Conservation (phyloP, 2,329 filamentous ascomycete species). For the Fusarium sp. region DNA sequence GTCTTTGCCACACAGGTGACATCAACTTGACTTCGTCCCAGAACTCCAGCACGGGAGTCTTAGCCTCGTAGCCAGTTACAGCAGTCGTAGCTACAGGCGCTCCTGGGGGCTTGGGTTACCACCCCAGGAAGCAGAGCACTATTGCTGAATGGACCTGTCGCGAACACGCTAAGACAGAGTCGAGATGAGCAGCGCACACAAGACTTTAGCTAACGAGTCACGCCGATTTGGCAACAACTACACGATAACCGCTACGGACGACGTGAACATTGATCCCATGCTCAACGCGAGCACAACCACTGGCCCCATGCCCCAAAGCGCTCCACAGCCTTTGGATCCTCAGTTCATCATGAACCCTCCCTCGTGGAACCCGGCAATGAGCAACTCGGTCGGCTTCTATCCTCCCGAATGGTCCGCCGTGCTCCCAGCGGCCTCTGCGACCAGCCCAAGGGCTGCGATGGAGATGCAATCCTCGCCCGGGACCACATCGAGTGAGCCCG, state of each 20-base stretch:
- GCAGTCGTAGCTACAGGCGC: not conserved
- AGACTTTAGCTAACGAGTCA: not conserved
- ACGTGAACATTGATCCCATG: constrained; percentile 40
- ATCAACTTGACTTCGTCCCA: not conserved
- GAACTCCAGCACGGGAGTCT: not conserved
- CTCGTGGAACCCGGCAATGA: constrained; percentile 26
- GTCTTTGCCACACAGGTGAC: not conserved
- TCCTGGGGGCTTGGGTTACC: not conserved
- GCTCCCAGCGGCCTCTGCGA: constrained; percentile 3
- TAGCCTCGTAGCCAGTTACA: not conserved
- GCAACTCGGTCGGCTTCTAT: constrained; percentile 2
- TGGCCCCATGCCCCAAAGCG: not conserved
- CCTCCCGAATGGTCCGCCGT: not conserved
- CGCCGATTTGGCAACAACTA: not conserved
- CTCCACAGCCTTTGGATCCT: constrained; percentile 5
- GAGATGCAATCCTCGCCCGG: constrained; percentile 28
- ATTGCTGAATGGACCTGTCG: not conserved
- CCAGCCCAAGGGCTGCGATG: constrained; percentile 18
- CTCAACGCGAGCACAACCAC: constrained; percentile 16
- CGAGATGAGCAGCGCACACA: constrained; percentile 27
- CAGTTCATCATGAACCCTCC: constrained; percentile 12
- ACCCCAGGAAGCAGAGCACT: not conserved
- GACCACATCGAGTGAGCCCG: constrained; percentile 11
- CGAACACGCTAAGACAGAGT: not conserved
- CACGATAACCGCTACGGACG: not conserved